These are phyloP conservation scores for Biscogniauxia marginata DNA, from an alignment of 2,329 filamentous ascomycete genomes.

Conservation along the genomic window DNA sequence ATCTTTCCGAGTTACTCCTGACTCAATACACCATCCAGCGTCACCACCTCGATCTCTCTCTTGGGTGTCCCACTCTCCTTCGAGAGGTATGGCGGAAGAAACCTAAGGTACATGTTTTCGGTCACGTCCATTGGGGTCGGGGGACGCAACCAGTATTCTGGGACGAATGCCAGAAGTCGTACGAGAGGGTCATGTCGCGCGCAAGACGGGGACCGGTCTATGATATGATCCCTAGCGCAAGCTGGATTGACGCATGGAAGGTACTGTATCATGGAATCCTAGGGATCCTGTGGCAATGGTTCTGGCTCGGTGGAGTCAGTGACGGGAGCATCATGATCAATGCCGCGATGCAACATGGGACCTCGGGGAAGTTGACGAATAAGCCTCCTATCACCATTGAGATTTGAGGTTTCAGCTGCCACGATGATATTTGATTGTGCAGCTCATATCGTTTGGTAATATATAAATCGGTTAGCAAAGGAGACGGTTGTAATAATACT, in stretches of 20 bases:
- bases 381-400: constrained; percentile 31
- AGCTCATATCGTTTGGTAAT: background rate
- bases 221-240: constrained; percentile 45
- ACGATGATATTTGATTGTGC: background rate
- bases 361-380: constrained; percentile 48
- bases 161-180: constrained; percentile 69
- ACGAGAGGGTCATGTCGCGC: constrained; percentile 61
- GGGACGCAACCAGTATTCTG: constrained; percentile 71
- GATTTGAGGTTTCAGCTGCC: constrained; percentile 9
- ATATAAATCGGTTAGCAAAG: background rate
- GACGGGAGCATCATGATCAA: constrained; percentile 55
- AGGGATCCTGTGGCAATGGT: constrained; percentile 54
- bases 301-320: constrained; percentile 53
- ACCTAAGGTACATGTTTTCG: constrained; percentile 78
- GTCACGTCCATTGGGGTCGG: constrained; percentile 76
- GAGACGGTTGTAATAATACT: background rate
- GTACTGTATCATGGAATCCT: constrained; percentile 46
- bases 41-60: constrained; percentile 65
- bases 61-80: constrained; percentile 71
- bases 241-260: constrained; percentile 46
- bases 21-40: constrained; percentile 39
- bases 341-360: constrained; percentile 55
- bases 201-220: constrained; percentile 42
- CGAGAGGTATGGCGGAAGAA: constrained; percentile 71
- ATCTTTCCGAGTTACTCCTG: background rate